phyloP scores from a whole-genome alignment of 164 flowering plant genomes.

The Aristolochia californica region DNA sequence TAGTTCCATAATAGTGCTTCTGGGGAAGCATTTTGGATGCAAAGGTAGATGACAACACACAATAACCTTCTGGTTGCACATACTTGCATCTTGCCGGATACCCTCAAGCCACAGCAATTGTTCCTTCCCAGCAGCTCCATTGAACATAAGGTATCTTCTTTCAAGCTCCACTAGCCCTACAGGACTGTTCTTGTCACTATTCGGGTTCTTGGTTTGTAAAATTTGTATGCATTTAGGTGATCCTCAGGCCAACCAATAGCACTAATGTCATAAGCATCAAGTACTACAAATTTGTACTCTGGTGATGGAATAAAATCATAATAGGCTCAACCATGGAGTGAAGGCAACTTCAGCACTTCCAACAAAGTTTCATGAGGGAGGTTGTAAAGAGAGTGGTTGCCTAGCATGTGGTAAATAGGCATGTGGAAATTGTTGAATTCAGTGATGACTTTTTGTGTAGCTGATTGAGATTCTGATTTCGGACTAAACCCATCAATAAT shows the following conservation, averaged over 20 bases:
- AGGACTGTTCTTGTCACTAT: slow-evolving; percentile 74
- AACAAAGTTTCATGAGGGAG: slow-evolving; percentile 66
- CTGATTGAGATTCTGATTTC: slow-evolving; percentile 47
- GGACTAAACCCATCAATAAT: slow-evolving; percentile 93
- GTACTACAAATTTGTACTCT: slow-evolving; percentile 67
- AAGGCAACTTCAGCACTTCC: slow-evolving; percentile 52
- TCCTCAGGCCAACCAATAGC: slow-evolving; percentile 84
- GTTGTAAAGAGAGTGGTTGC: slow-evolving; percentile 97
- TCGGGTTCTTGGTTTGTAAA: slow-evolving; percentile 64
- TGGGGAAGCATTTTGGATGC: slow-evolving; percentile 39
- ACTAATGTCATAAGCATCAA: slow-evolving; percentile 89
- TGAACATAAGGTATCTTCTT: slow-evolving; percentile 80
- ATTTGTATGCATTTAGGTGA: slow-evolving; percentile 55
- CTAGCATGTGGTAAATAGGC: slow-evolving; percentile 75
- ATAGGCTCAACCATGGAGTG: slow-evolving; percentile 41
- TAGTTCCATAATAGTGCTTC: slow-evolving; percentile 87
- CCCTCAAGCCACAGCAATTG: slow-evolving; percentile 70
- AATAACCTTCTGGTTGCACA: slow-evolving; percentile 50
- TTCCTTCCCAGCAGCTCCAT: slow-evolving; percentile 75
- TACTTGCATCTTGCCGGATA: slow-evolving; percentile 53
- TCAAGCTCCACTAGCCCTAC: slow-evolving; percentile 47
- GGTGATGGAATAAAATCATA: slow-evolving; percentile 80
- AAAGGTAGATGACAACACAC: slow-evolving; percentile 87
- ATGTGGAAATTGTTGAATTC: slow-evolving; percentile 65
- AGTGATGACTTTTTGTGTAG: slow-evolving; percentile 42